A percentile compares a stretch with the other conserved stretches of the same genome.
These are phyloP conservation scores for Sphaceloma murrayae DNA, from an alignment of 2,329 filamentous ascomycete species.

Conservation along the genomic window DNA sequence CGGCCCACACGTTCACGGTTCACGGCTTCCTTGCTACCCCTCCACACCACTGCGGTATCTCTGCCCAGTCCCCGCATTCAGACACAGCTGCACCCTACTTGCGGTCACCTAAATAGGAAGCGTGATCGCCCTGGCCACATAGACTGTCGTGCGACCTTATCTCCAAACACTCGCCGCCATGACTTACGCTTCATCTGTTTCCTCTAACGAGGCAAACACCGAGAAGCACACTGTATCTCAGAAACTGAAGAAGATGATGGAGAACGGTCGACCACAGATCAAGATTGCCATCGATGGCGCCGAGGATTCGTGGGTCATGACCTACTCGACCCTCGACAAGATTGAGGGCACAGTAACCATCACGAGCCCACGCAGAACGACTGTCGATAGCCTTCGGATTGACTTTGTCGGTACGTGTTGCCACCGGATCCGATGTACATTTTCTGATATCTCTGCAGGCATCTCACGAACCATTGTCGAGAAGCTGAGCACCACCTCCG, in stretches of 20 bases:
- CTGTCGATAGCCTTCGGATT: constrained; percentile 51
- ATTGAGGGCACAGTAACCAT: constrained; percentile 47
- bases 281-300: constrained; percentile 34
- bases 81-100: constrained; percentile 3
- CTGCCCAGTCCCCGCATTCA: constrained; percentile 10
- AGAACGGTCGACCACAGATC: constrained; percentile 28
- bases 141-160: background rate
- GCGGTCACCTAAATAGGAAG: constrained; percentile 6
- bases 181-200: constrained; percentile 14
- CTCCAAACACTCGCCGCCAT: background rate
- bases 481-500: constrained; percentile 42
- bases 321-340: constrained; percentile 49
- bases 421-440: background rate
- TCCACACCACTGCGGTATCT: constrained; percentile 12
- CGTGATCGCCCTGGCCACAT: constrained; percentile 7
- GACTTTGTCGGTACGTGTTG: constrained; percentile 44
- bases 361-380: constrained; percentile 41
- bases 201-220: constrained; percentile 5
- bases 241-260: constrained; percentile 5
- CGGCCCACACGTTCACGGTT: no score
- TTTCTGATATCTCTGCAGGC: constrained; percentile 30
- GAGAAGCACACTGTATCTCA: background rate
- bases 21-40: no score
- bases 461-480: constrained; percentile 46
- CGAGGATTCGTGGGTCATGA: constrained; percentile 32